A percentile compares a stretch with the other conserved stretches of the same genome.
Conservation (phyloP, 192 early-diverging fungal genomes). For the Entomortierella chlamydospora region DNA sequence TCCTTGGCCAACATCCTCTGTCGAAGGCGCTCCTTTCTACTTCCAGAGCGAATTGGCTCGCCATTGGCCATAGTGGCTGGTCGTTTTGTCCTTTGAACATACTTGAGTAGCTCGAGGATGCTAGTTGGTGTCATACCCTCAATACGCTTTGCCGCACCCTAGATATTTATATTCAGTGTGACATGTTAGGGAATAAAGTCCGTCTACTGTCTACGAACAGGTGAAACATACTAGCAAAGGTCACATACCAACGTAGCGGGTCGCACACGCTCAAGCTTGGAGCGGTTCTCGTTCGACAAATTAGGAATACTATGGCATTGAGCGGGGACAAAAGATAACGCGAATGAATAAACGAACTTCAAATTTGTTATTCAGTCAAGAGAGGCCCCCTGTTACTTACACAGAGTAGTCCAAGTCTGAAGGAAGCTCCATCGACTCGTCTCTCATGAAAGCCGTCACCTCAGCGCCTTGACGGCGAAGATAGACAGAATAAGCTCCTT, state of each 20-base stretch:
- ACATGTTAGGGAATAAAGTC: neutral
- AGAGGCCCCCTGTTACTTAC: no score
- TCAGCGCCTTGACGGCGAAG: slow-evolving; percentile 73
- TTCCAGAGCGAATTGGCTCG: slow-evolving; percentile 21
- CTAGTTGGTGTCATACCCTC: slow-evolving; percentile 84
- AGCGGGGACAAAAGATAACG: neutral
- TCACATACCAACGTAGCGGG: slow-evolving; percentile 65
- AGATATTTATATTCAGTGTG: neutral
- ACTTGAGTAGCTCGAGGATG: slow-evolving; percentile 75
- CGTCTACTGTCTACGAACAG: neutral
- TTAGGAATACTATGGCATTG: slow-evolving; percentile 56
- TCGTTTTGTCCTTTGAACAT: slow-evolving; percentile 57
- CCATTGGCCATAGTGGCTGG: slow-evolving; percentile 33
- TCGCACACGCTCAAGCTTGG: slow-evolving; percentile 62
- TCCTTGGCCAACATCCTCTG: slow-evolving; percentile 31
- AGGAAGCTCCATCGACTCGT: slow-evolving; percentile 73
- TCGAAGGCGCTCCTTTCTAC: slow-evolving; percentile 34
- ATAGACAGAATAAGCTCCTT: slow-evolving; percentile 75
- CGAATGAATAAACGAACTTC: neutral
- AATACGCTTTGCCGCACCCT: slow-evolving; percentile 83
- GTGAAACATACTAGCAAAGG: neutral
- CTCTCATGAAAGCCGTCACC: slow-evolving; percentile 69
- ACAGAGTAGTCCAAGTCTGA: slow-evolving; percentile 71
- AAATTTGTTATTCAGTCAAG: no score
- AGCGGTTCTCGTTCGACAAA: slow-evolving; percentile 67